These are phyloP conservation scores for Carex littledalei DNA, from an alignment of 176 grass and related monocot species.

Conservation along the genomic window DNA sequence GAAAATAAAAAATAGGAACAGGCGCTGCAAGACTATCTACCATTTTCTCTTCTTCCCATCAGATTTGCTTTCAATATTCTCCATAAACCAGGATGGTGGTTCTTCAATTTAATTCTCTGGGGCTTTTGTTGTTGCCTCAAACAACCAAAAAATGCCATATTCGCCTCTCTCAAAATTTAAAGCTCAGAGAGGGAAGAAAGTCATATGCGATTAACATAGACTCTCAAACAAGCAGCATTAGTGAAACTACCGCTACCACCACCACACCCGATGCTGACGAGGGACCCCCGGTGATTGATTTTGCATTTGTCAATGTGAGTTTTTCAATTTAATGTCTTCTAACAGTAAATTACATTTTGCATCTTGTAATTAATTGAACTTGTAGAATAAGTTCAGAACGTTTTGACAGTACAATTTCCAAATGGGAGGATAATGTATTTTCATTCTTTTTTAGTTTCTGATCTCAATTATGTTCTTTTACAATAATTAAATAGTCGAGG, in stretches of 20 bases:
- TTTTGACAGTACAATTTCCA: not conserved
- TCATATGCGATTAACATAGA: conserved; percentile 38
- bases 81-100: conserved; percentile 23
- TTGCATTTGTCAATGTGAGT: conserved; percentile 87
- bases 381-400: not conserved
- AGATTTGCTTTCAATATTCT: not conserved
- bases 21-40: not conserved
- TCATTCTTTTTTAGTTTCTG: not conserved
- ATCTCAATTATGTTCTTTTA: not conserved
- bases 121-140: conserved; percentile 13
- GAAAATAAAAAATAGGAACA: not conserved
- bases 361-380: not conserved
- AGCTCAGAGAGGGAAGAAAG: not conserved
- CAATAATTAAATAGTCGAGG: conserved; percentile 42
- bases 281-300: conserved; percentile 51
- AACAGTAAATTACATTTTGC: not conserved
- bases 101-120: conserved; percentile 24
- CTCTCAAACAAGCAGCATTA: conserved; percentile 13
- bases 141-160: conserved; percentile 3
- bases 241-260: conserved; percentile 1
- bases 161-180: conserved; percentile 7
- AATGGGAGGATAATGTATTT: not conserved
- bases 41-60: conserved; percentile 7
- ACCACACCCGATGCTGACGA: conserved; percentile 3
- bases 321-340: not conserved